These are phyloP conservation scores for Pleurozium schreberi DNA, from an alignment of 225 moss, liverwort and hornwort genomes.

Conservation along the genomic window DNA sequence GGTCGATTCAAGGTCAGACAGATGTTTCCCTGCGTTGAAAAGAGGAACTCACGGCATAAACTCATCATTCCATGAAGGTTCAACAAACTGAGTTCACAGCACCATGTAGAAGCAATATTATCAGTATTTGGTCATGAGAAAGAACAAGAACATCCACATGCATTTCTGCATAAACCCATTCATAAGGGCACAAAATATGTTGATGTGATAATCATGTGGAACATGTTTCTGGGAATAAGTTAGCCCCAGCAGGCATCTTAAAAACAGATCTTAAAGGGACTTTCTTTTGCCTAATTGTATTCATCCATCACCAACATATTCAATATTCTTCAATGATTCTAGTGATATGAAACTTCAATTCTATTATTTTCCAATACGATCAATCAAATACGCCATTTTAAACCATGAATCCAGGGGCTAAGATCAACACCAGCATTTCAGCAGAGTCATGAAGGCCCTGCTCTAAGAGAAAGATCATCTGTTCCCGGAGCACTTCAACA, in stretches of 20 bases:
- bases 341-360: neutral
- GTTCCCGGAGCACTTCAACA: conserved; percentile 78
- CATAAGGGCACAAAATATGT: neutral
- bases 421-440: conserved; percentile 48
- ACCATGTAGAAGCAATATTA: too few relatives aligned
- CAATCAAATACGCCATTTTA: neutral
- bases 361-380: too few relatives aligned
- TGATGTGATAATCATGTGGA: neutral
- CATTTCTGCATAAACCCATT: neutral
- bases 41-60: neutral
- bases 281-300: neutral
- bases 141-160: neutral
- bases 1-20: conserved; percentile 78
- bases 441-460: conserved; percentile 90
- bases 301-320: neutral
- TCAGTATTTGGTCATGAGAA: too few relatives aligned
- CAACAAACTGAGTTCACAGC: neutral
- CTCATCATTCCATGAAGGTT: neutral
- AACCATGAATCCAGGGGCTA: neutral
- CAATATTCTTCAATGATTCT: neutral
- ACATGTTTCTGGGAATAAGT: neutral
- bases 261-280: neutral
- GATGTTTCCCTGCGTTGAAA: conserved; percentile 55
- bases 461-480: conserved; percentile 68
- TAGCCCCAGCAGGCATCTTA: neutral